A percentile compares a stretch with the other conserved stretches of the same genome.
These are phyloP conservation scores for Microthlaspi erraticum DNA, from an alignment of 345 rosid species.

Conservation along the genomic window DNA sequence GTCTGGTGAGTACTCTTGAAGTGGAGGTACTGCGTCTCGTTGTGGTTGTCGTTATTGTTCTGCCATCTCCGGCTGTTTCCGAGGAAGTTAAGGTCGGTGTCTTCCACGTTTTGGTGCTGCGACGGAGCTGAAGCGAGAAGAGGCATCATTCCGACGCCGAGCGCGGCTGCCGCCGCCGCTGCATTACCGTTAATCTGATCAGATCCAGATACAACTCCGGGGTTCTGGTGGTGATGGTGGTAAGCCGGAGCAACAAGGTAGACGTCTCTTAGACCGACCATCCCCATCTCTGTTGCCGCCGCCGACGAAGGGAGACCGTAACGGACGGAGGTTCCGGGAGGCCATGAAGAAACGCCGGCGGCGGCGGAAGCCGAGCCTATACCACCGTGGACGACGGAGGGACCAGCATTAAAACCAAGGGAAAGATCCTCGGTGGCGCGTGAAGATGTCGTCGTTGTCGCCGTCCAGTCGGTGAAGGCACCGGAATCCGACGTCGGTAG, in stretches of 20 bases:
- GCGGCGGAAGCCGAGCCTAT: slow-evolving; percentile 45
- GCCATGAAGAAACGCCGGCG: slow-evolving; percentile 61
- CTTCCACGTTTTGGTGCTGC: slow-evolving; percentile 57
- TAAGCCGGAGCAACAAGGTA: slow-evolving; percentile 85
- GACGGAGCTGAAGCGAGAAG: slow-evolving; percentile 59
- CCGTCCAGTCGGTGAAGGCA: slow-evolving; percentile 91
- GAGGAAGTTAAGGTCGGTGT: slow-evolving; percentile 47
- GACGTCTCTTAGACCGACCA: slow-evolving; percentile 73
- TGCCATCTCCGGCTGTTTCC: slow-evolving; percentile 72
- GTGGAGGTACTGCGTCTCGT: slow-evolving; percentile 45
- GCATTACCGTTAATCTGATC: slow-evolving; percentile 48
- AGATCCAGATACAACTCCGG: slow-evolving; percentile 46
- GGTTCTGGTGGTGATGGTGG: slow-evolving; percentile 53
- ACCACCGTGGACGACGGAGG: slow-evolving; percentile 50
- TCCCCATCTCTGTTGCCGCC: slow-evolving; percentile 71
- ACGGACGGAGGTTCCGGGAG: slow-evolving; percentile 51
- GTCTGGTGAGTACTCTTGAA: slow-evolving; percentile 47
- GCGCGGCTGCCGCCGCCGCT: slow-evolving; percentile 61
- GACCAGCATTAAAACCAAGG: slow-evolving; percentile 94
- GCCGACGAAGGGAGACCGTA: slow-evolving; percentile 56
- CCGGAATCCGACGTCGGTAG: slow-evolving; percentile 76
- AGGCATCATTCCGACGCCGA: slow-evolving; percentile 85
- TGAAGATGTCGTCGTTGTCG: slow-evolving; percentile 61
- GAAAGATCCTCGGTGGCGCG: slow-evolving; percentile 88
- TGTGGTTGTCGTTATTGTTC: slow-evolving; percentile 51